A percentile compares a stretch with the other conserved stretches of the same genome.
These are phyloP conservation scores for Fonsecaea erecta DNA, from an alignment of 2,329 filamentous ascomycete species.

Conservation along the genomic window DNA sequence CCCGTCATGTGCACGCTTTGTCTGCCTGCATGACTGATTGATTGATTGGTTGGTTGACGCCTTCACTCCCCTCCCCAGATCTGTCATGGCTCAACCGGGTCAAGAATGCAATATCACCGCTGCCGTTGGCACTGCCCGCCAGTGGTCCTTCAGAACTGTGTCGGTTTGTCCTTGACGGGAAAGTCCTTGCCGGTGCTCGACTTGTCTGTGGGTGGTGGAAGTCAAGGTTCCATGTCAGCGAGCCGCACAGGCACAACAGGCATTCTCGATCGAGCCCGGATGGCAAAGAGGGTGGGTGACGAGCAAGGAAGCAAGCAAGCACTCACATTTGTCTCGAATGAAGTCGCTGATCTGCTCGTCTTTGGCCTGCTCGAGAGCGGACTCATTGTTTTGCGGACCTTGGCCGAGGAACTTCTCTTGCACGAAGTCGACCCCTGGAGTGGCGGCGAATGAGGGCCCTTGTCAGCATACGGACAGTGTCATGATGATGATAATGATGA, in stretches of 20 bases:
- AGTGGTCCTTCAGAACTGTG: constrained; percentile 38
- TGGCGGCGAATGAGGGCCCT: neutral
- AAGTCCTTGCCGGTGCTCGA: constrained; percentile 68
- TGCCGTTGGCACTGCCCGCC: too few relatives aligned
- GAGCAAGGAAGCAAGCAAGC: neutral
- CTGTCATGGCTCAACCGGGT: neutral
- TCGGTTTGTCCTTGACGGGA: constrained; percentile 71
- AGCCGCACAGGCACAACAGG: too few relatives aligned
- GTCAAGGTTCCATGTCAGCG: constrained; percentile 1
- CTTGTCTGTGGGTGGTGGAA: constrained; percentile 66
- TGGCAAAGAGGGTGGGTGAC: neutral
- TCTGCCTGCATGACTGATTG: too few relatives aligned
- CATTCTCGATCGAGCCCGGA: neutral
- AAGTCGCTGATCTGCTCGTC: constrained; percentile 78
- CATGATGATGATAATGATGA: constrained; percentile 7
- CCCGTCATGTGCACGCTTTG: neutral
- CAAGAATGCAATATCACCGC: neutral
- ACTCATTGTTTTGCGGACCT: constrained; percentile 73
- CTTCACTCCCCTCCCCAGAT: neutral
- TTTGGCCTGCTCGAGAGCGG: constrained; percentile 78
- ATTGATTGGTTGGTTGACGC: too few relatives aligned
- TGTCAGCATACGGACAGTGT: constrained; percentile 6
- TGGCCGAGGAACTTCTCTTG: constrained; percentile 75
- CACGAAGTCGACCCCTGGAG: constrained; percentile 72
- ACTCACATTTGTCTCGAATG: constrained; percentile 60